Base-by-base conservation (phyloP, 768 basidiomycete species). In the Floccularia luteovirens region DNA sequence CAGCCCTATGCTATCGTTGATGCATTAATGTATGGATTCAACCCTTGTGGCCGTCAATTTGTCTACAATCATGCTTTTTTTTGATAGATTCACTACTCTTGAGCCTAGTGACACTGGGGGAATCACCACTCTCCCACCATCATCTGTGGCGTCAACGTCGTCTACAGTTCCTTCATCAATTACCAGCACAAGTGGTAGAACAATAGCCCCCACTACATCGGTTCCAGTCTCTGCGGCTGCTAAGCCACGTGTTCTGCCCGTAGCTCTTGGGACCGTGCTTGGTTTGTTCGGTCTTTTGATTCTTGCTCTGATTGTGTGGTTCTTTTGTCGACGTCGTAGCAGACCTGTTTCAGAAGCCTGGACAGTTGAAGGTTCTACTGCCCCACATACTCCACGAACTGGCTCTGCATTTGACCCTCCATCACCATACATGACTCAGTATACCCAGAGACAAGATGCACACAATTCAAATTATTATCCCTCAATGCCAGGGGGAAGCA, bases 1-100 rank as follows among this genome's bases (percentile, higher is more conserved):
- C 58, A 67, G 42, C 46, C 54, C 13, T 67, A 55, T 40, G 62
- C 53, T 12, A 49, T 68, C 14, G 60, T 70, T 3, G 68, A 70
- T 49, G 59, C 57, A 5, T 41, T 70, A 23, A 58, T 66, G 68
- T 67, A 42, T 46, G 60, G 56, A 23, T 35, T 37, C 13, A 20
- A 17, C 41, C 22, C 28, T 40, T 46, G 25, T 22, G 20, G 37
- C 11, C 16, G 6, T 34, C 38, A 8, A 34, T 16, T 33, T 16
- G 33, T 16, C 30, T 23, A 31, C 36, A 37, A 28, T 8, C 8
- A 28, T 28, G 8, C 27, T 7, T 13, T 33, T n/a, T n/a, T n/a
- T 3, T 21, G 25, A 4, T 22, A 60, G 59, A 33, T 60, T 53
- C 36, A 58, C 53, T 14, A 43, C 40, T 13, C 38, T 51, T 31